phyloP scores from a whole-genome alignment of 495 filamentous ascomycete species.

The Hypoxylon rickii region DNA sequence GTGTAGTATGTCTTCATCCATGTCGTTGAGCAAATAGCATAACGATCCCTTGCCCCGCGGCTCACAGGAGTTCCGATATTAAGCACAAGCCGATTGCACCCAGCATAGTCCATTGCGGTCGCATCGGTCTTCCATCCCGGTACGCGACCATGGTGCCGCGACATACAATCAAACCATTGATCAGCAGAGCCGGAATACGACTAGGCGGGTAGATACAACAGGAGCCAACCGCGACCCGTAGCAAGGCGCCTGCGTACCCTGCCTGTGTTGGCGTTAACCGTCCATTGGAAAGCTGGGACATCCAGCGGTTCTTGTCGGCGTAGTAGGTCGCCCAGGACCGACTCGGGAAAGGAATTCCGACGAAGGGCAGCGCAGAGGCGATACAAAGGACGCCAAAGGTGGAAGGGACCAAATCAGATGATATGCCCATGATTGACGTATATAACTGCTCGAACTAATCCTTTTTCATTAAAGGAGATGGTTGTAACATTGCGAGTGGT shows the following conservation, averaged over 20 bases:
- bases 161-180: constrained; percentile 13
- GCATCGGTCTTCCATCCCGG: constrained; percentile 16
- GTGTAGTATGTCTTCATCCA: no score
- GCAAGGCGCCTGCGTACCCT: constrained; percentile 1
- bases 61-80: no score
- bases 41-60: no score
- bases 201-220: constrained; percentile 15
- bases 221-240: constrained; percentile 10
- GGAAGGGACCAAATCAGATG: no score
- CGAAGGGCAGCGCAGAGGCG: constrained; percentile 13
- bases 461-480: no score
- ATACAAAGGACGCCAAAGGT: constrained; percentile 13
- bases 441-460: no score
- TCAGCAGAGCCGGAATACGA: constrained; percentile 13
- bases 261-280: constrained; percentile 13
- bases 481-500: no score
- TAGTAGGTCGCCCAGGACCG: constrained; percentile 15
- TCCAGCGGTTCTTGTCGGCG: constrained; percentile 20
- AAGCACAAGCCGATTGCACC: constrained; percentile 9
- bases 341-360: constrained; percentile 17
- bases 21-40: no score
- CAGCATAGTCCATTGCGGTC: constrained; percentile 20
- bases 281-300: constrained; percentile 9
- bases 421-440: no score
- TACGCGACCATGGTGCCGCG: constrained; percentile 11